These are phyloP conservation scores for Corymbia maculata DNA, from an alignment of 345 rosid genomes.

Conservation along the genomic window DNA sequence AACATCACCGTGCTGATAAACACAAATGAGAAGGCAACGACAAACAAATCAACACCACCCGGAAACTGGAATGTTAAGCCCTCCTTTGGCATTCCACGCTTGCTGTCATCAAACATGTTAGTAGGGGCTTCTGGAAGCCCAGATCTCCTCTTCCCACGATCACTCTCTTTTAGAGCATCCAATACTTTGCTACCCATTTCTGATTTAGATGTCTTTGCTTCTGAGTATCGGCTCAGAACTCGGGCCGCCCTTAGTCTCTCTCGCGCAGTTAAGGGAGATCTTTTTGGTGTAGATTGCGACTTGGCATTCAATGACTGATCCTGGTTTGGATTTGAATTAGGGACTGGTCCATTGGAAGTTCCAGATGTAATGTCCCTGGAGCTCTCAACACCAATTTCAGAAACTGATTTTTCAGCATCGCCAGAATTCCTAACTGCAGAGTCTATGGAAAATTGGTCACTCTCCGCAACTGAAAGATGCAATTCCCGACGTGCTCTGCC, in stretches of 20 bases:
- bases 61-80: conserved; percentile 78
- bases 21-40: conserved; percentile 60
- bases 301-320: background rate
- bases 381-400: conserved; percentile 1
- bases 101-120: conserved; percentile 81
- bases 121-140: conserved; percentile 85
- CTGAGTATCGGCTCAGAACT: conserved; percentile 49
- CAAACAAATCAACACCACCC: conserved; percentile 60
- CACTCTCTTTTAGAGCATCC: conserved; percentile 69
- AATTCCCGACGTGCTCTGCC: conserved; percentile 12
- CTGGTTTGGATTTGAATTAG: conserved; percentile 10
- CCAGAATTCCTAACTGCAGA: conserved; percentile 9
- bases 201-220: conserved; percentile 40
- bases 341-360: conserved; percentile 25
- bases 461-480: conserved; percentile 30
- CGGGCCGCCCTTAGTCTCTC: conserved; percentile 92
- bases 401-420: conserved; percentile 2
- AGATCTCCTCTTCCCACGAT: conserved; percentile 59
- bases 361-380: conserved; percentile 9
- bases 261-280: conserved; percentile 62
- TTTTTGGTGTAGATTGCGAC: conserved; percentile 13
- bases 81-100: conserved; percentile 68
- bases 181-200: conserved; percentile 67
- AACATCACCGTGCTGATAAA: conserved; percentile 86
- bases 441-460: conserved; percentile 17